Conservation (phyloP, 202 grass and related monocot genomes). For the Digitaria exilis region DNA sequence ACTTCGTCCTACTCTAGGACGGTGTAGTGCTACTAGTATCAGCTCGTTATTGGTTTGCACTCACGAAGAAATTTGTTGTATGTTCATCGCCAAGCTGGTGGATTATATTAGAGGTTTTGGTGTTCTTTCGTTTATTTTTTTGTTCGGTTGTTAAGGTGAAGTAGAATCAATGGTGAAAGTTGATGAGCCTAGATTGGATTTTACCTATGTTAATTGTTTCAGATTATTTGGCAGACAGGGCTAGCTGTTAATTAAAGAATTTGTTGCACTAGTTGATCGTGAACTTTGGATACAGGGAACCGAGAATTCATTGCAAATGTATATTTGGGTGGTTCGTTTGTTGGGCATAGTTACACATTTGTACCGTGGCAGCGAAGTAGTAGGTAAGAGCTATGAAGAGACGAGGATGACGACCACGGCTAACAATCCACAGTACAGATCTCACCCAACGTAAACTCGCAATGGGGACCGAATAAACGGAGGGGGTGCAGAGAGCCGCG, state of each 20-base stretch:
- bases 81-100: too few species aligned
- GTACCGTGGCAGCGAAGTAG: slow-evolving; percentile 1
- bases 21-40: not conserved
- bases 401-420: not conserved
- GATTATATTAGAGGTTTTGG: slow-evolving; percentile 32
- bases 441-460: not conserved
- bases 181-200: slow-evolving; percentile 11
- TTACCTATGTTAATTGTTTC: not conserved
- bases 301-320: slow-evolving; percentile 3
- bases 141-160: not conserved
- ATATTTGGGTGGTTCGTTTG: not conserved
- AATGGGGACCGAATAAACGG: slow-evolving; percentile 32
- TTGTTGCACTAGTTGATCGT: slow-evolving; percentile 6
- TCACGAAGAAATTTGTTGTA: too few species aligned
- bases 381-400: slow-evolving; percentile 2
- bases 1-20: too few species aligned
- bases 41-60: too few species aligned
- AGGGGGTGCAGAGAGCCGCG: not conserved
- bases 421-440: slow-evolving; percentile 4
- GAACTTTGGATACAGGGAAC: not conserved
- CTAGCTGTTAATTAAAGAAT: slow-evolving; percentile 36
- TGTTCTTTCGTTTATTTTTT: not conserved
- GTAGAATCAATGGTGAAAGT: not conserved
- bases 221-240: slow-evolving; percentile 8
- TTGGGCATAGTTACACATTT: not conserved